These are phyloP conservation scores for Russula compacta DNA, from an alignment of 768 basidiomycete genomes.

Conservation along the genomic window DNA sequence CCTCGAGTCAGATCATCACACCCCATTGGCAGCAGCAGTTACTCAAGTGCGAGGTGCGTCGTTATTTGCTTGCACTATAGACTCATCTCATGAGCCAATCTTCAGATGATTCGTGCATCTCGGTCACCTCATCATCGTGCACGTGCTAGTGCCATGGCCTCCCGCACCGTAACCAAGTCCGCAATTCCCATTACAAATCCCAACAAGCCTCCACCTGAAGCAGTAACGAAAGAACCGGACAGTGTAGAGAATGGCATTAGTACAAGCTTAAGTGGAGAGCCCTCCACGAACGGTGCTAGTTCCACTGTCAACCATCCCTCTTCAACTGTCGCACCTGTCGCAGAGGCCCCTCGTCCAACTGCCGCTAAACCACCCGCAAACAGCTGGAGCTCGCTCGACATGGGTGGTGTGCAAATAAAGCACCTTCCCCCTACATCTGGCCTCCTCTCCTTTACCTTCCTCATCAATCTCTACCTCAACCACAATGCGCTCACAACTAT, in stretches of 20 bases:
- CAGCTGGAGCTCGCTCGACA: conserved; percentile 87
- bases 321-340: conserved; percentile 64
- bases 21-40: conserved; percentile 92
- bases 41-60: conserved; percentile 81
- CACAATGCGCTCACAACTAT: conserved; percentile 79
- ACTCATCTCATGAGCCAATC: background rate
- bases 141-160: conserved; percentile 89
- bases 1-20: conserved; percentile 54
- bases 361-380: conserved; percentile 59
- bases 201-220: conserved; percentile 46
- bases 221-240: conserved; percentile 27
- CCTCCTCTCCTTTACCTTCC: conserved; percentile 82
- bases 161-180: conserved; percentile 75
- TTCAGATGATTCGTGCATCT: conserved; percentile 72
- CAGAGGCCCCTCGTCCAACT: conserved; percentile 56
- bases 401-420: conserved; percentile 93
- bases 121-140: conserved; percentile 92
- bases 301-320: conserved; percentile 55
- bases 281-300: conserved; percentile 29
- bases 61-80: conserved; percentile 20
- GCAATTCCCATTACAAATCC: conserved; percentile 92
- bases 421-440: conserved; percentile 71
- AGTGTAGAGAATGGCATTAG: conserved; percentile 10
- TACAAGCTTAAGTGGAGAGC: conserved; percentile 25
- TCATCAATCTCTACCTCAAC: conserved; percentile 91